A percentile compares a stretch with the other conserved stretches of the same genome.
These are phyloP conservation scores for Kwoniella shivajii DNA, from an alignment of 1,284 basidiomycete species.

Conservation along the genomic window DNA sequence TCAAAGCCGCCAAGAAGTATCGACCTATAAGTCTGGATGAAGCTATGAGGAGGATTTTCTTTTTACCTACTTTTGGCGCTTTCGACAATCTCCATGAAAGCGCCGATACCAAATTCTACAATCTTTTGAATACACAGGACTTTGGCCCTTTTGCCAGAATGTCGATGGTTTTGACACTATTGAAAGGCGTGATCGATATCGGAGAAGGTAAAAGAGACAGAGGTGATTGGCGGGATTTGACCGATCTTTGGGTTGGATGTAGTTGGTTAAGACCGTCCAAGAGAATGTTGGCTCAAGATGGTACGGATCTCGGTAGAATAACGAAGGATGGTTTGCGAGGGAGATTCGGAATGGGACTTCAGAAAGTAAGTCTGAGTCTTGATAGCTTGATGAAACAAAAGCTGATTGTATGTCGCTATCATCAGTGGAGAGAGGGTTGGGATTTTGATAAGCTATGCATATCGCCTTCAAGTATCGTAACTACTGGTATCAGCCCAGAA, in stretches of 20 bases:
- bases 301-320: constrained; percentile 36
- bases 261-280: constrained; percentile 37
- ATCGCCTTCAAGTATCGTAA: constrained; percentile 2
- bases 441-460: constrained; percentile 54
- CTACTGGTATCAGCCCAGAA: constrained; percentile 3
- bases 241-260: constrained; percentile 49
- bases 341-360: constrained; percentile 43
- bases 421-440: constrained; percentile 56
- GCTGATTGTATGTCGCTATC: constrained; percentile 41
- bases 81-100: constrained; percentile 45
- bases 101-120: constrained; percentile 41
- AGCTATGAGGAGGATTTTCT: constrained; percentile 50
- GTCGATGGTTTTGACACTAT: constrained; percentile 51
- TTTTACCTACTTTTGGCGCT: constrained; percentile 40
- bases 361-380: constrained; percentile 34
- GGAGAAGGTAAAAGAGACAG: constrained; percentile 53
- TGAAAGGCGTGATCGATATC: constrained; percentile 54
- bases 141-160: constrained; percentile 55
- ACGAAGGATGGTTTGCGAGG: constrained; percentile 35
- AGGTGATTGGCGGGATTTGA: constrained; percentile 54
- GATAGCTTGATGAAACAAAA: constrained; percentile 5
- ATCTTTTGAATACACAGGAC: constrained; percentile 43
- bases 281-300: constrained; percentile 37
- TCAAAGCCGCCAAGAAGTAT: constrained; percentile 40
- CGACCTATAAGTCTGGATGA: constrained; percentile 48